A percentile compares a stretch with the other conserved stretches of the same genome.
phyloP scores from a whole-genome alignment of 257 asterid genomes.

The Vinca minor region DNA sequence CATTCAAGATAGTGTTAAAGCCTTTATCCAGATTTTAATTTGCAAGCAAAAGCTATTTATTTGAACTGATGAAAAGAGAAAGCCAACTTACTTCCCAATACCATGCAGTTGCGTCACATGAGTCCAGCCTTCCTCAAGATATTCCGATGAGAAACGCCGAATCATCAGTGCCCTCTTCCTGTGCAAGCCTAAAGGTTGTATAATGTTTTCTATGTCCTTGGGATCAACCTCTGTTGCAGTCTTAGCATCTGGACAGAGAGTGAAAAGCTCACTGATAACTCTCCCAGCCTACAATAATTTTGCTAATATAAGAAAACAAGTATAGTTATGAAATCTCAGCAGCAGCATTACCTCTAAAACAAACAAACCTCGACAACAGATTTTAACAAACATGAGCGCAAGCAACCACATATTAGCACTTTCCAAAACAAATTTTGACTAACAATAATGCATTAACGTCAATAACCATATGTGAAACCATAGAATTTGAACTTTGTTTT shows the following conservation, averaged over 20 bases:
- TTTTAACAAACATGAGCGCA: neutral
- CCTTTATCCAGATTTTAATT: neutral
- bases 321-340: neutral
- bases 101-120: slow-evolving; percentile 70
- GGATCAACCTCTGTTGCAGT: slow-evolving; percentile 41
- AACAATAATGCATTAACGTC: neutral
- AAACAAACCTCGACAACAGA: neutral
- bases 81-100: slow-evolving; percentile 62
- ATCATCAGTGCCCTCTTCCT: slow-evolving; percentile 53
- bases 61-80: neutral
- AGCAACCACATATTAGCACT: neutral
- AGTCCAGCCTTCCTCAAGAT: slow-evolving; percentile 56
- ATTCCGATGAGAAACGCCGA: slow-evolving; percentile 45
- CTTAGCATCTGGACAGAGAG: slow-evolving; percentile 69
- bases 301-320: neutral
- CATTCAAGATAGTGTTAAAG: neutral
- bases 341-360: neutral
- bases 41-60: neutral
- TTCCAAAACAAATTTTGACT: neutral
- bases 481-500: too few relatives aligned
- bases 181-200: slow-evolving; percentile 56
- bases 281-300: slow-evolving; percentile 27
- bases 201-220: slow-evolving; percentile 45
- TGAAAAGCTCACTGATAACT: slow-evolving; percentile 43
- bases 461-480: neutral